A percentile compares a stretch with the other conserved stretches of the same genome.
phyloP scores from a whole-genome alignment of 305 asterid species.

The Fraxinus greggii region DNA sequence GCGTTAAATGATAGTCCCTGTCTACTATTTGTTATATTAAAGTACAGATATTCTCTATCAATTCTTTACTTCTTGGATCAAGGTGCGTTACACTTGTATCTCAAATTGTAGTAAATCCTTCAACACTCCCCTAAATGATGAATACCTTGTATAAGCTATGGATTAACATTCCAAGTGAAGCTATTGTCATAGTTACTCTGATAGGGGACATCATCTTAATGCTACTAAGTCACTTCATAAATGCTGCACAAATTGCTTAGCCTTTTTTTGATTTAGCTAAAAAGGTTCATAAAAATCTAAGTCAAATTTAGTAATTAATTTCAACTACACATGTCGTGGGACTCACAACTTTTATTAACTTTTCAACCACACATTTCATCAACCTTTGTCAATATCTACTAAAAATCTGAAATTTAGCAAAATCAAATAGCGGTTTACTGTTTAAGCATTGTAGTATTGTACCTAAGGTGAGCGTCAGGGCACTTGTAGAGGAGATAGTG shows the following conservation, averaged over 20 bases:
- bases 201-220: constrained; percentile 27
- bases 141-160: constrained; percentile 42
- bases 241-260: not conserved
- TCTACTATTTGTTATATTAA: not conserved
- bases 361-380: no score
- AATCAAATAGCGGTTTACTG: not conserved
- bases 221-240: not conserved
- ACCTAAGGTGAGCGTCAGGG: not conserved
- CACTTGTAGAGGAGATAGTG: not conserved
- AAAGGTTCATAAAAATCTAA: not conserved
- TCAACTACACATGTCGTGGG: not conserved
- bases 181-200: constrained; percentile 82
- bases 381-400: not conserved
- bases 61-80: not conserved
- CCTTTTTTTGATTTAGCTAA: not conserved
- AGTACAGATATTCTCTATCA: not conserved
- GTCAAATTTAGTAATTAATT: no score
- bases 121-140: constrained; percentile 49
- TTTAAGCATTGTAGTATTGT: not conserved
- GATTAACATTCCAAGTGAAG: constrained; percentile 51
- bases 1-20: not conserved
- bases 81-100: not conserved
- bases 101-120: not conserved
- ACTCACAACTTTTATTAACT: no score
- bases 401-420: no score